Conservation (phyloP, 2,329 filamentous ascomycete genomes). For the Colletotrichum sp. region DNA sequence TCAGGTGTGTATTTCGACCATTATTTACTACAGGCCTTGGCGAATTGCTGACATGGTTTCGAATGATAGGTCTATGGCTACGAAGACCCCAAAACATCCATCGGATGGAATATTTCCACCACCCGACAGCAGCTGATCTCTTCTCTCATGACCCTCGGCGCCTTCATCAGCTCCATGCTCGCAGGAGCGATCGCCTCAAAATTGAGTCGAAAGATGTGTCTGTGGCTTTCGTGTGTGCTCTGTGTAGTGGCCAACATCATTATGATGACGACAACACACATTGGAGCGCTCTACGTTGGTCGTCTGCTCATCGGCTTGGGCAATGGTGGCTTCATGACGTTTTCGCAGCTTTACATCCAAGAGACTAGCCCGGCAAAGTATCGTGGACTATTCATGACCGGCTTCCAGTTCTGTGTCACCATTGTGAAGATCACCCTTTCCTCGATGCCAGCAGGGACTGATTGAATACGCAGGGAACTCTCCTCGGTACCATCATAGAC, state of each 20-base stretch:
- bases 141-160: constrained; percentile 52
- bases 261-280: constrained; percentile 46
- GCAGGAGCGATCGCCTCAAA: constrained; percentile 32
- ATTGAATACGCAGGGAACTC: not conserved
- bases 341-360: constrained; percentile 55
- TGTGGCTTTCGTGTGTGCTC: not conserved
- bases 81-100: constrained; percentile 15
- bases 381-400: constrained; percentile 50
- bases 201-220: not conserved
- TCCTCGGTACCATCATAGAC: not conserved
- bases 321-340: constrained; percentile 64
- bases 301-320: constrained; percentile 60
- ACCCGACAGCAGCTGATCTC: constrained; percentile 52
- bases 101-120: constrained; percentile 50
- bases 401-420: not conserved
- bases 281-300: constrained; percentile 59
- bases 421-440: not conserved
- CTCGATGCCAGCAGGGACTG: accelerated
- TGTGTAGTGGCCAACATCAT: not conserved
- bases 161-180: constrained; percentile 47
- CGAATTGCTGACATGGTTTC: not conserved
- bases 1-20: constrained; percentile 13
- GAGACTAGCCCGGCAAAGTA: constrained; percentile 51
- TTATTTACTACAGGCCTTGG: not conserved
- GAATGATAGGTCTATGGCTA: not conserved